Evolutionary conservation across 208 protist species (phyloP), one percentile per base, ranked within the genome.

Genomic region (Crithidia bombi): DNA sequence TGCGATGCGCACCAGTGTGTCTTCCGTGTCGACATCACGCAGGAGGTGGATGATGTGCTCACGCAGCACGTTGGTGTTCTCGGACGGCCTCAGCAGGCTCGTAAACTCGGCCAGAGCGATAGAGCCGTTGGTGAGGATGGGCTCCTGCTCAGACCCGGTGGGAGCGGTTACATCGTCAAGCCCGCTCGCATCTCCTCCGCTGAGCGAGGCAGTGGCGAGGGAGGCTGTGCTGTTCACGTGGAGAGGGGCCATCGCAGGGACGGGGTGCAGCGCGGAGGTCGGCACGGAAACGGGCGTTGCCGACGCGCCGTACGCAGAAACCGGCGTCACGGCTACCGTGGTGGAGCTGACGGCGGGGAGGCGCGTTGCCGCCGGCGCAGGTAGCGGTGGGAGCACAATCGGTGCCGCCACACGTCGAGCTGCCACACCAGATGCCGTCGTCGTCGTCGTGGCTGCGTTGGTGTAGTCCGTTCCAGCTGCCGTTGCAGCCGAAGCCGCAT

Each of bases 1-100:
- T 15, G 79, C 69, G 30, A 91, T 75, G 17, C 70, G 67, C 39
- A 87, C 61, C 32, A 95, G 83, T 12, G 72, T 75, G 44, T 81
- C 80, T 39, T 89, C 82, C 6, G 69, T 75, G 51, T 91, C 81
- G 19, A 88, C 69, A n/a, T 82, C 50, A 7, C 76, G 56, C 6
- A 95, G 67, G 15, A 92, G 57, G 62, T 79, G 69, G 10, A 84
- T 75, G 39, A 92, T 86, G 73, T 90, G 90, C 65, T 84, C 80
- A 41, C 72, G 69, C 23, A 90, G 65, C 19, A 75, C 61, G 36
- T 74, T 65, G 15, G 77, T 79, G 49, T 46, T 73, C n/a, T 77
- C 66, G 6, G 57, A 32, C 14, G 70, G 75, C 35, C 50, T 57
- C 62, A 88, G 68, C 47, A 91, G 73, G 35, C 78, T 85, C 11